Evolutionary conservation across 768 basidiomycete genomes (phyloP).

Genomic region (Mycena filopes): DNA sequence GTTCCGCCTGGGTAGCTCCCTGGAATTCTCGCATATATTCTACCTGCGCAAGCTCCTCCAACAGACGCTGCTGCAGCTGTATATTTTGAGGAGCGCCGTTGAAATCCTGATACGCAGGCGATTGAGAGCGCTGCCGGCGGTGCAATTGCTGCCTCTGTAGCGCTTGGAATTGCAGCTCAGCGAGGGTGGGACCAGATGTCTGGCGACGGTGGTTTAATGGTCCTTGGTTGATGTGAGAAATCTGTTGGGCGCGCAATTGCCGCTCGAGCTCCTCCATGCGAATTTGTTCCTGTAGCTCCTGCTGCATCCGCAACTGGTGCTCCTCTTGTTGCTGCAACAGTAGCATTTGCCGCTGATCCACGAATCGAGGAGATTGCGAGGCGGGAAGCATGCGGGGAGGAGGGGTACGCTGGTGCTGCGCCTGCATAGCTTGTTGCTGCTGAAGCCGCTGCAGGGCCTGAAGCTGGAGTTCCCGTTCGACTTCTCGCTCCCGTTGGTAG

Average conservation of each 20-base stretch:
- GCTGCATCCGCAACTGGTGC: conserved; percentile 65
- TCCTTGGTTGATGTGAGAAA: conserved; percentile 58
- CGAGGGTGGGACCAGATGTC: conserved; percentile 56
- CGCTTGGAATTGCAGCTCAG: conserved; percentile 62
- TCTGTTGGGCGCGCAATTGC: conserved; percentile 65
- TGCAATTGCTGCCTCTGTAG: conserved; percentile 62
- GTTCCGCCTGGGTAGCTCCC: conserved; percentile 66
- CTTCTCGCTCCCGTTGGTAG: conserved; percentile 55
- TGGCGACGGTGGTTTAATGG: conserved; percentile 54
- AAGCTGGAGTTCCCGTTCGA: conserved; percentile 60
- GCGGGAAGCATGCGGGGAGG: conserved; percentile 80
- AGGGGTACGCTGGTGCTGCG: conserved; percentile 65
- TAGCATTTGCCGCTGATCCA: conserved; percentile 77
- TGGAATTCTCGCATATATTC: conserved; percentile 76
- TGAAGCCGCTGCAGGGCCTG: conserved; percentile 60
- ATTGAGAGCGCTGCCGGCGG: conserved; percentile 57
- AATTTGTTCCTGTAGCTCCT: conserved; percentile 72
- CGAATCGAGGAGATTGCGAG: conserved; percentile 83
- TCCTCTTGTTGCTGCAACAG: conserved; percentile 77
- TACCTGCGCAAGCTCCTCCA: conserved; percentile 80
- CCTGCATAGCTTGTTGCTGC: conserved; percentile 56
- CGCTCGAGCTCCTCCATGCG: conserved; percentile 74
- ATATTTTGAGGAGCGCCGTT: conserved; percentile 70
- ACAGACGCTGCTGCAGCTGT: conserved; percentile 78
- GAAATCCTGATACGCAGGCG: conserved; percentile 62